These are phyloP conservation scores for Citrus australasica DNA, from an alignment of 345 rosid genomes.

Conservation along the genomic window DNA sequence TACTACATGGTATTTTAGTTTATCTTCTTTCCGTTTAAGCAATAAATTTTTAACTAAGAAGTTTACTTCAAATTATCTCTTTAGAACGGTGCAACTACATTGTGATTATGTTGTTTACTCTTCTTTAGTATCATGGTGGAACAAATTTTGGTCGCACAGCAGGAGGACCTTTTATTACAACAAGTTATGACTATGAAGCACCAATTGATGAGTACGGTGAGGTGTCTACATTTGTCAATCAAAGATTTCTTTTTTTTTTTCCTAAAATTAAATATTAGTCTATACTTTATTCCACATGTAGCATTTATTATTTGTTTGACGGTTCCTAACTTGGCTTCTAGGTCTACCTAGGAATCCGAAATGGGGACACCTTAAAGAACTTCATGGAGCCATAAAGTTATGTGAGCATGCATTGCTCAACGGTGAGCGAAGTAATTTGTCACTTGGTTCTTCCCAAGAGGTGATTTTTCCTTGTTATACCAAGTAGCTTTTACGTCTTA, in stretches of 20 bases:
- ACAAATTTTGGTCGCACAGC: conserved; percentile 95
- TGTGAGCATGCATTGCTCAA: conserved; percentile 65
- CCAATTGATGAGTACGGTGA: conserved; percentile 98
- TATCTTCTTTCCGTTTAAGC: neutral
- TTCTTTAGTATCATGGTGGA: conserved; percentile 87
- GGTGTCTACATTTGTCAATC: conserved; percentile 3
- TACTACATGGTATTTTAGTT: conserved; percentile 76
- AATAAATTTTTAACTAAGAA: neutral
- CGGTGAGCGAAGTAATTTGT: conserved; percentile 44
- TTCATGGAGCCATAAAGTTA: conserved; percentile 75
- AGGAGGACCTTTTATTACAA: conserved; percentile 94
- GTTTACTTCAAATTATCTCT: neutral
- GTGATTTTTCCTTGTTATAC: conserved; percentile 20
- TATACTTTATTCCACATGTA: neutral
- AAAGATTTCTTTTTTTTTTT: neutral
- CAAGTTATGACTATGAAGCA: conserved; percentile 97
- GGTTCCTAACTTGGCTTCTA: conserved; percentile 23
- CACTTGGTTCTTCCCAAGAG: conserved; percentile 77
- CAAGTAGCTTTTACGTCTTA: neutral
- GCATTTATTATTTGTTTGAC: neutral
- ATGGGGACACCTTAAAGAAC: conserved; percentile 95
- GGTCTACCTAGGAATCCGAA: conserved; percentile 89
- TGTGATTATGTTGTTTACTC: conserved; percentile 5
- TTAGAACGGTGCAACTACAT: neutral
- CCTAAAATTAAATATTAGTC: neutral